These are phyloP conservation scores for Hypoxylon sp. DNA, from an alignment of 2,329 filamentous ascomycete species.

Conservation along the genomic window DNA sequence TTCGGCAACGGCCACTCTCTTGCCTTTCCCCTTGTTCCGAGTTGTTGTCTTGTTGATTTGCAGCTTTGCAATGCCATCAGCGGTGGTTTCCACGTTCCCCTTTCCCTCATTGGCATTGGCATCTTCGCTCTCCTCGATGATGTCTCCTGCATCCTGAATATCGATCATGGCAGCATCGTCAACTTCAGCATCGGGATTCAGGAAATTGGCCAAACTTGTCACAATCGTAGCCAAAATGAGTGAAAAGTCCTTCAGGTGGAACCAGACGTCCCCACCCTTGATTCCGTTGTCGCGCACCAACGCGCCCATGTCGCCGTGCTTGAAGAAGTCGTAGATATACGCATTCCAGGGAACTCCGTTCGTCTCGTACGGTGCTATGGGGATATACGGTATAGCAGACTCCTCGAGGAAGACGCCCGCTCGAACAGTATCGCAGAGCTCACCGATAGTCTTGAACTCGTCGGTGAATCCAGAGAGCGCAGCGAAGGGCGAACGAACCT, in stretches of 20 bases:
- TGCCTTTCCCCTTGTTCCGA: slow-evolving; percentile 52
- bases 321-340: slow-evolving; percentile 82
- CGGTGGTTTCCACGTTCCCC: slow-evolving; percentile 56
- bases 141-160: slow-evolving; percentile 53
- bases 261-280: slow-evolving; percentile 77
- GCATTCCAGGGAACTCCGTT: slow-evolving; percentile 68
- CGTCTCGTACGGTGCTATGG: slow-evolving; percentile 69
- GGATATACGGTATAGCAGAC: slow-evolving; percentile 77
- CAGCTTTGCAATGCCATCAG: slow-evolving; percentile 51
- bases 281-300: slow-evolving; percentile 76
- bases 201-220: slow-evolving; percentile 70
- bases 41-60: slow-evolving; percentile 1
- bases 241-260: slow-evolving; percentile 71
- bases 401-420: slow-evolving; percentile 81
- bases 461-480: slow-evolving; percentile 78
- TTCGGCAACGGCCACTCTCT: slow-evolving; percentile 62
- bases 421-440: slow-evolving; percentile 75
- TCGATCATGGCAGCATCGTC: slow-evolving; percentile 62
- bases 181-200: slow-evolving; percentile 62
- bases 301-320: slow-evolving; percentile 73
- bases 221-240: slow-evolving; percentile 78
- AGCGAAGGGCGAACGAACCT: slow-evolving; percentile 75
- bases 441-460: slow-evolving; percentile 72
- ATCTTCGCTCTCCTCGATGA: slow-evolving; percentile 47
- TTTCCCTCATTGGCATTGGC: slow-evolving; percentile 36